A percentile compares a stretch with the other conserved stretches of the same genome.
Evolutionary conservation across 495 filamentous ascomycete species (phyloP).

Genomic region (Talaromyces proteolyticus): DNA sequence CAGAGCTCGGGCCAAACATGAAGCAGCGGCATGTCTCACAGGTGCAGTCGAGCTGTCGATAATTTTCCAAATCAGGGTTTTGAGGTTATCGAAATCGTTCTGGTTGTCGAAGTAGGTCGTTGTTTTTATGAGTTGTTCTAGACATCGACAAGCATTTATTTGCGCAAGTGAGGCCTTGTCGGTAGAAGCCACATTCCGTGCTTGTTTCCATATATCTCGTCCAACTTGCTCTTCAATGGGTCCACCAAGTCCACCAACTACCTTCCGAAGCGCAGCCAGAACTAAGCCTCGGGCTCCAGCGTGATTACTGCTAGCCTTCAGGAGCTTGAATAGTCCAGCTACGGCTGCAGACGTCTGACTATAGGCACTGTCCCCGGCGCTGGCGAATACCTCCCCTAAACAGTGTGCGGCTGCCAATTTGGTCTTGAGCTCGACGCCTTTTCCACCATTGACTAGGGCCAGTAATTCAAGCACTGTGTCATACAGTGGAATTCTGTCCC

Average conservation of each 20-base stretch:
- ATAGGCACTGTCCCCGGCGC: constrained; percentile 90
- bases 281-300: constrained; percentile 77
- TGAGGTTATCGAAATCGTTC: constrained; percentile 85
- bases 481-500: constrained; percentile 86
- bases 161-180: constrained; percentile 85
- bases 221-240: constrained; percentile 82
- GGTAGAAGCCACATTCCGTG: constrained; percentile 63
- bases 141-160: constrained; percentile 70
- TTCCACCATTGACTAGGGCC: constrained; percentile 67
- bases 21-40: constrained; percentile 82
- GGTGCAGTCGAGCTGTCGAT: constrained; percentile 70
- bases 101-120: constrained; percentile 83
- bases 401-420: constrained; percentile 89
- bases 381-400: constrained; percentile 80
- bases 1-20: constrained; percentile 70
- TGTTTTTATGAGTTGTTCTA: constrained; percentile 63
- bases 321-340: constrained; percentile 63
- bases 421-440: constrained; percentile 62
- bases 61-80: constrained; percentile 71
- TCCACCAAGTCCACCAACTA: constrained; percentile 61
- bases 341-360: constrained; percentile 71
- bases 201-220: constrained; percentile 90
- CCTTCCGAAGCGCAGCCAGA: constrained; percentile 73
- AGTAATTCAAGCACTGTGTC: constrained; percentile 90
- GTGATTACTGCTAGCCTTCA: constrained; percentile 76